Conservation (phyloP, 139 green algal genomes). For the Yamagishiella unicocca region DNA sequence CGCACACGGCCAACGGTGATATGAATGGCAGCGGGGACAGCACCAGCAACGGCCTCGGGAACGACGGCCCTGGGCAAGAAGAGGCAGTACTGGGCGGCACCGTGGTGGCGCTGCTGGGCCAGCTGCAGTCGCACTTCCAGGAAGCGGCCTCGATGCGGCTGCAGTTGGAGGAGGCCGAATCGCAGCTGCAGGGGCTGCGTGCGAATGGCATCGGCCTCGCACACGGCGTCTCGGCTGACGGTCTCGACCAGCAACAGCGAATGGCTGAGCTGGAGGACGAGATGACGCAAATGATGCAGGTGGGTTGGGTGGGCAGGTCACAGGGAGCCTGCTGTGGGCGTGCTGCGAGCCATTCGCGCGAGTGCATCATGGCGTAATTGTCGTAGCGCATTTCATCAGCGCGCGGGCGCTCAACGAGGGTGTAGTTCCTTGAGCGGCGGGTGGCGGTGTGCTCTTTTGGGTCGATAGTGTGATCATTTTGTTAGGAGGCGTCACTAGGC, state of each 20-base stretch:
- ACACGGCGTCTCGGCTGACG: not conserved
- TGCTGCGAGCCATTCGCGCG: too few relatives aligned
- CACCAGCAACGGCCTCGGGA: not conserved
- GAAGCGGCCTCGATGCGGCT: not conserved
- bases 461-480: too few relatives aligned
- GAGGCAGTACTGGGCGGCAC: constrained; percentile 28
- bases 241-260: not conserved
- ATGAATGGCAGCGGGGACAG: not conserved
- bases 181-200: not conserved
- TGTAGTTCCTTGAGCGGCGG: too few relatives aligned
- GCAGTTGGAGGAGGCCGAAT: constrained; percentile 8
- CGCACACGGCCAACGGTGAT: not conserved
- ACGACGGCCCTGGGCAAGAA: not conserved
- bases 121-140: constrained; percentile 13
- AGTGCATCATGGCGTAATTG: too few relatives aligned
- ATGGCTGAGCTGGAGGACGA: constrained; percentile 23
- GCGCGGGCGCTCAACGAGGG: too few relatives aligned
- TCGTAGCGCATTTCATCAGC: too few relatives aligned
- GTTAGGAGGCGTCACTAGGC: too few relatives aligned
- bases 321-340: too few relatives aligned
- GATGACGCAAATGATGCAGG: constrained; percentile 27
- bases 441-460: too few relatives aligned
- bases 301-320: too few relatives aligned
- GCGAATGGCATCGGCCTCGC: not conserved
- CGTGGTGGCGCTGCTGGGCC: constrained; percentile 16